These are phyloP conservation scores for Cryptococcus sp. DNA, from an alignment of 1,284 basidiomycete genomes.

Conservation along the genomic window DNA sequence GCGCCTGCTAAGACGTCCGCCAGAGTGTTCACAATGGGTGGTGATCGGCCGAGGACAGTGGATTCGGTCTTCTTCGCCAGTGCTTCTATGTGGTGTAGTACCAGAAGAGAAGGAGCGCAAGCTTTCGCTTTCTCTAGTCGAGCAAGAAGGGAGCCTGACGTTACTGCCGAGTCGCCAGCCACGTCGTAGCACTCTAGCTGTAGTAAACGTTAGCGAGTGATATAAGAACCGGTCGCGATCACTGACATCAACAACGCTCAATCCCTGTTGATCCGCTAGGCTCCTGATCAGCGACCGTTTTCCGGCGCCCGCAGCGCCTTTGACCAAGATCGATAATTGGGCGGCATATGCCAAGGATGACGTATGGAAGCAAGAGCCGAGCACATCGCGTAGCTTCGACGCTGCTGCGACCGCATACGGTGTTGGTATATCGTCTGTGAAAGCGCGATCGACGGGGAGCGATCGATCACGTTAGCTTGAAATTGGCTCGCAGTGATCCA, in stretches of 20 bases:
- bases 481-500: no score
- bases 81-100: conserved; percentile 83
- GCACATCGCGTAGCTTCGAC: conserved; percentile 37
- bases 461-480: no score
- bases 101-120: conserved; percentile 82
- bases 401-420: conserved; percentile 28
- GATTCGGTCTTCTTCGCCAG: conserved; percentile 71
- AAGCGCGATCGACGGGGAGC: no score
- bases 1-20: conserved; percentile 27
- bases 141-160: conserved; percentile 73
- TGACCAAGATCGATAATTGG: conserved; percentile 54
- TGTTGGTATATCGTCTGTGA: conserved; percentile 19
- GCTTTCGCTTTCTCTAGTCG: conserved; percentile 76
- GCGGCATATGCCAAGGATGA: conserved; percentile 25
- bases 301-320: conserved; percentile 58
- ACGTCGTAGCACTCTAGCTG: conserved; percentile 86
- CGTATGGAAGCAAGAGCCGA: conserved; percentile 30
- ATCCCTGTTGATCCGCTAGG: conserved; percentile 41
- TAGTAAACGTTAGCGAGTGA: background rate
- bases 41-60: conserved; percentile 64
- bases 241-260: conserved; percentile 77
- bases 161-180: conserved; percentile 76
- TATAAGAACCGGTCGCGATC: background rate
- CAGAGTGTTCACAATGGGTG: conserved; percentile 41
- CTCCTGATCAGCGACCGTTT: conserved; percentile 54